phyloP scores from a whole-genome alignment of 129 eudicot species.

The carrot (Daucus carota) region DH1_v3.0 NC_030386.2:31366001-31366500 shows the following conservation, averaged over 20 bases:
- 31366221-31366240: neutral
- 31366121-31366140: neutral
- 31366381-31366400: conserved; percentile 85
- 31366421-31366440: conserved; percentile 96
- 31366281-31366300: neutral
- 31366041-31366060: neutral
- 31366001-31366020: conserved; percentile 33
- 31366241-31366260: neutral
- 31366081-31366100: neutral
- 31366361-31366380: conserved; percentile 84
- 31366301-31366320: neutral
- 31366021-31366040: neutral
- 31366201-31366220: neutral
- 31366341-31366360: conserved; percentile 20
- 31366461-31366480: conserved; percentile 85
- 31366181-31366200: neutral
- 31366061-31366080: neutral
- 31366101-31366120: neutral
- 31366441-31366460: conserved; percentile 97
- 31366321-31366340: neutral
- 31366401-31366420: conserved; percentile 87
- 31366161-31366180: neutral
- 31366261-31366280: neutral
- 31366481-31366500: conserved; percentile 30
- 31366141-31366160: neutral